Evolutionary conservation across 2,329 filamentous ascomycete species (phyloP).

Genomic region (Amauroascus verrucosus): DNA sequence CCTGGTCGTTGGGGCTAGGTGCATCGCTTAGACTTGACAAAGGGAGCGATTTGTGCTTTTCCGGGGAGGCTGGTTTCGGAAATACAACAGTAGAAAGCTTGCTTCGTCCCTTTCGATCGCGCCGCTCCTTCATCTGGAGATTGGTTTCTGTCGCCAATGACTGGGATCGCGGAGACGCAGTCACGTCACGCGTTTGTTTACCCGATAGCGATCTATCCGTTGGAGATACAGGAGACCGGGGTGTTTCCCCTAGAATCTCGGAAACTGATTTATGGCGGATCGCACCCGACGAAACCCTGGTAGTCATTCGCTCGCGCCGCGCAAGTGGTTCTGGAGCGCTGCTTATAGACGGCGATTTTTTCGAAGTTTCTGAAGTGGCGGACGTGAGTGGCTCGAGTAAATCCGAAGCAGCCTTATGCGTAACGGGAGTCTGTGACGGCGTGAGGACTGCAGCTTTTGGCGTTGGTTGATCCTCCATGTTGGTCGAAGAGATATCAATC

Average conservation of each 20-base stretch:
- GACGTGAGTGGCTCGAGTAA: background rate
- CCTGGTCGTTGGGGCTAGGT: constrained; percentile 32
- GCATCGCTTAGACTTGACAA: constrained; percentile 33
- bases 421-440: constrained; percentile 1
- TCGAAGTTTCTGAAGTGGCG: background rate
- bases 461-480: background rate
- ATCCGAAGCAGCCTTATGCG: background rate
- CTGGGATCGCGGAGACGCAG: constrained; percentile 23
- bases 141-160: constrained; percentile 1
- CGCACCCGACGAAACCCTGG: constrained; percentile 58
- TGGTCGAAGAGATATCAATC: background rate
- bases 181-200: constrained; percentile 24
- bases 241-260: constrained; percentile 56
- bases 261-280: constrained; percentile 63
- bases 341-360: background rate
- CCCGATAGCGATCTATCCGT: constrained; percentile 21
- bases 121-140: constrained; percentile 36
- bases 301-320: constrained; percentile 51
- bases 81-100: constrained; percentile 69
- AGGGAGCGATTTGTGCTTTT: constrained; percentile 36
- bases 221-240: constrained; percentile 22
- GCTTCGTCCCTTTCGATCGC: constrained; percentile 48
- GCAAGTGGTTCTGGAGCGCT: constrained; percentile 19
- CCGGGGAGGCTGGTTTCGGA: constrained; percentile 51
- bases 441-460: background rate